Conservation (phyloP, 768 basidiomycete species). For the Ramaria sp. region DNA sequence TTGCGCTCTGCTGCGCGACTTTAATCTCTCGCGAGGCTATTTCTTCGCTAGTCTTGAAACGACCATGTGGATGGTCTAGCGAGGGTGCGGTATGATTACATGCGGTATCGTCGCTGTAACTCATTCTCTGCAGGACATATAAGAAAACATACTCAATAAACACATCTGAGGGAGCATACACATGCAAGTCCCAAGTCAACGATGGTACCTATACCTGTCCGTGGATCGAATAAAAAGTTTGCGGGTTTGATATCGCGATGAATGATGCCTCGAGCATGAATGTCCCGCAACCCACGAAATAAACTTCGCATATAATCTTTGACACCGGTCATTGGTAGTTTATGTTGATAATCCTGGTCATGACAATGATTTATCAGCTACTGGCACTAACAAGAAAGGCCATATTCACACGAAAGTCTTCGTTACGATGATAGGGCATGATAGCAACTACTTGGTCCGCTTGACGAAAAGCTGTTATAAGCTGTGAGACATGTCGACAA, state of each 20-base stretch:
- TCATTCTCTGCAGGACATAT: slow-evolving; percentile 1
- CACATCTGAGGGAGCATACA: slow-evolving; percentile 35
- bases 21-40: slow-evolving; percentile 40
- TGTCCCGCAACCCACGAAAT: slow-evolving; percentile 81
- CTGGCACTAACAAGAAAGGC: neutral
- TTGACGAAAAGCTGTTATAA: slow-evolving; percentile 89
- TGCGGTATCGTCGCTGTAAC: slow-evolving; percentile 15
- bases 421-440: slow-evolving; percentile 88
- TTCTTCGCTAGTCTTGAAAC: slow-evolving; percentile 30
- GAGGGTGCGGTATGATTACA: slow-evolving; percentile 76
- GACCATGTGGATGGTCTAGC: slow-evolving; percentile 58
- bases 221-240: slow-evolving; percentile 90
- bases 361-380: neutral
- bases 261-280: slow-evolving; percentile 78
- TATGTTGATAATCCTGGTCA: slow-evolving; percentile 57
- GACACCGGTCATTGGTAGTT: slow-evolving; percentile 63
- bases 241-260: slow-evolving; percentile 98
- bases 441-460: slow-evolving; percentile 88
- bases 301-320: slow-evolving; percentile 85
- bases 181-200: slow-evolving; percentile 96
- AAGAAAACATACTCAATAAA: neutral
- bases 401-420: slow-evolving; percentile 82
- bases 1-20: slow-evolving; percentile 41
- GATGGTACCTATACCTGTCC: slow-evolving; percentile 70
- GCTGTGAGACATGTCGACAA: slow-evolving; percentile 79